A percentile compares a stretch with the other conserved stretches of the same genome.
These are phyloP conservation scores for Moesziomyces antarcticus DNA, from an alignment of 1,284 basidiomycete genomes.

Conservation along the genomic window DNA sequence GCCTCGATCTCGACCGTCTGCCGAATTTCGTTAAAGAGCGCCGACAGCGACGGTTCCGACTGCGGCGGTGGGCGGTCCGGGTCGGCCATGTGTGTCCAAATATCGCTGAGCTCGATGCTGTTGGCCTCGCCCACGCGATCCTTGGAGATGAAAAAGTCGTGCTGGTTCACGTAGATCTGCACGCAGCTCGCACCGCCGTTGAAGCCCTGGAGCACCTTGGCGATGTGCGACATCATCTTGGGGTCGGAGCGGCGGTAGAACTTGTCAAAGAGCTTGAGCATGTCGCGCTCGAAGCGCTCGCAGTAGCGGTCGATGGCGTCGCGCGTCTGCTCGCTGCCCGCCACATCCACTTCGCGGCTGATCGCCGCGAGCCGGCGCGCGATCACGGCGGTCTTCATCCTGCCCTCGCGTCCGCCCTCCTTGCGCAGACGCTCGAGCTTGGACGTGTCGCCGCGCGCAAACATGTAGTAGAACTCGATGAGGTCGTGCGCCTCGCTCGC, in stretches of 20 bases:
- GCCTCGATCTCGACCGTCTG: slow-evolving; percentile 92
- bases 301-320: slow-evolving; percentile 88
- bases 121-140: slow-evolving; percentile 78
- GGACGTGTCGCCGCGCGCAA: slow-evolving; percentile 84
- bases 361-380: slow-evolving; percentile 87
- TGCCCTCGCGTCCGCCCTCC: slow-evolving; percentile 78
- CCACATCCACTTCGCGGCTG: slow-evolving; percentile 83
- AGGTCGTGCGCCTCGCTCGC: slow-evolving; percentile 94
- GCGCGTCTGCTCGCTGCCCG: slow-evolving; percentile 61
- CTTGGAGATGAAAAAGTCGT: slow-evolving; percentile 74
- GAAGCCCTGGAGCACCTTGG: slow-evolving; percentile 94
- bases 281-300: slow-evolving; percentile 98
- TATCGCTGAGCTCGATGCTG: slow-evolving; percentile 72
- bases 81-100: slow-evolving; percentile 77
- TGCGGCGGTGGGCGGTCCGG: slow-evolving; percentile 83
- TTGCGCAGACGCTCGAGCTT: slow-evolving; percentile 84
- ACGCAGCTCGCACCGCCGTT: slow-evolving; percentile 97
- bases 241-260: slow-evolving; percentile 93
- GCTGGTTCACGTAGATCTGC: slow-evolving; percentile 99
- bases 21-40: slow-evolving; percentile 87
- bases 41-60: slow-evolving; percentile 80
- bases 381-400: slow-evolving; percentile 87
- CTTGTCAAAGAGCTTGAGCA: slow-evolving; percentile 90
- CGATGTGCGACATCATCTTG: slow-evolving; percentile 99
- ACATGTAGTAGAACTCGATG: slow-evolving; percentile 94